phyloP scores from a whole-genome alignment of 2,329 filamentous ascomycete species.

The Lachnellula hyalina region DNA sequence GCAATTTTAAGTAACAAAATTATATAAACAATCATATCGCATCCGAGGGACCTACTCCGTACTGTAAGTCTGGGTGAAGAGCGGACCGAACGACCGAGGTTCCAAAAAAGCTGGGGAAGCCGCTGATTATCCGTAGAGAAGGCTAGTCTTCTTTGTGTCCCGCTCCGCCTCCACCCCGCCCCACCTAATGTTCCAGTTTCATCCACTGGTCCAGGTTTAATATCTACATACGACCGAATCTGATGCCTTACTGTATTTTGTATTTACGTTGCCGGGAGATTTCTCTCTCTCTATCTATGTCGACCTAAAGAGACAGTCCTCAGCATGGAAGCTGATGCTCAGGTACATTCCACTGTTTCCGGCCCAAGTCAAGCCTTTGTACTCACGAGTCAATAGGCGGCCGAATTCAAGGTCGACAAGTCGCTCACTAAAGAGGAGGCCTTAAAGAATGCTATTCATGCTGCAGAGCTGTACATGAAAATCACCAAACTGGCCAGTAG shows the following conservation, averaged over 20 bases:
- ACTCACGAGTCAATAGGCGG: slow-evolving; percentile 39
- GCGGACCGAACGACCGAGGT: not conserved
- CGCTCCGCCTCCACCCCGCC: no score
- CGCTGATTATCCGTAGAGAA: not conserved
- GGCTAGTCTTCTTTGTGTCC: no score
- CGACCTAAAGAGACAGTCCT: not conserved
- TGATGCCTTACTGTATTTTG: no score
- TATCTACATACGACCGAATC: no score
- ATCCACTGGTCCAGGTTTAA: not conserved
- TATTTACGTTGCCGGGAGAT: no score
- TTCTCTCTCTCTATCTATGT: not conserved
- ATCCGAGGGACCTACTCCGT: not conserved
- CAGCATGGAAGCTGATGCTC: slow-evolving; percentile 43
- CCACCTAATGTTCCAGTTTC: not conserved
- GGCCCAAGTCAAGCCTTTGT: not conserved
- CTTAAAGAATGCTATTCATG: slow-evolving; percentile 68
- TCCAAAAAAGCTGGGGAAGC: not conserved
- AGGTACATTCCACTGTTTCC: slow-evolving; percentile 28
- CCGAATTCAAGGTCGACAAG: slow-evolving; percentile 46
- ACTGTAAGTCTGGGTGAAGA: not conserved
- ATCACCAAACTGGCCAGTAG: slow-evolving; percentile 59
- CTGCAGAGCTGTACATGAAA: slow-evolving; percentile 77
- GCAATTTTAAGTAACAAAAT: not conserved
- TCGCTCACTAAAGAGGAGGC: slow-evolving; percentile 56
- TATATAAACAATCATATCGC: not conserved